A percentile compares a stretch with the other conserved stretches of the same genome.
Conservation (phyloP, 225 moss, liverwort and hornwort species). For the Pseudoscleropodium purum region DNA sequence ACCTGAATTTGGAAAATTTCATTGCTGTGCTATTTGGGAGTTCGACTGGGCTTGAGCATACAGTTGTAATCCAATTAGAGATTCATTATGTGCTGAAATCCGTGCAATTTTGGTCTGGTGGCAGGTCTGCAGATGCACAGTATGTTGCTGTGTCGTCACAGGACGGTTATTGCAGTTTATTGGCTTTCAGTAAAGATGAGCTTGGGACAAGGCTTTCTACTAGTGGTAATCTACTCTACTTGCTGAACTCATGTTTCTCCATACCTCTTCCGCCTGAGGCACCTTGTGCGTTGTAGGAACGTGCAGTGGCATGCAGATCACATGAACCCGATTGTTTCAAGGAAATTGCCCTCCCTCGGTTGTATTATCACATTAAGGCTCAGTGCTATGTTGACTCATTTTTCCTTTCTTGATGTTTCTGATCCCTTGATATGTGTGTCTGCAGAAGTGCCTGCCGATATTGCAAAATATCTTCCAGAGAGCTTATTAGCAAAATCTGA, state of each 20-base stretch:
- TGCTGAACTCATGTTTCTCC: not conserved
- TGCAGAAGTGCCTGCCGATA: slow-evolving; percentile 28
- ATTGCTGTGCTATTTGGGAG: not conserved
- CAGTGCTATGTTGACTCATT: not conserved
- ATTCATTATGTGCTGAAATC: not conserved
- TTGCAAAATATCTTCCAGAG: slow-evolving; percentile 41
- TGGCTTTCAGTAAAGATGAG: slow-evolving; percentile 70
- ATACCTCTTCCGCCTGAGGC: not conserved
- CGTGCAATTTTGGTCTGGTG: not conserved
- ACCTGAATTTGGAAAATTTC: not conserved
- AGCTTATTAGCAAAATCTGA: not conserved
- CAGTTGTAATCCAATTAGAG: not conserved
- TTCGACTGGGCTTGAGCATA: not conserved
- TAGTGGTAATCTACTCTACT: slow-evolving; percentile 16
- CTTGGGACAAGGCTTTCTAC: slow-evolving; percentile 55
- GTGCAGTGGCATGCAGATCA: not conserved
- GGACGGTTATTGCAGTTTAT: slow-evolving; percentile 87
- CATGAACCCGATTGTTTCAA: not conserved
- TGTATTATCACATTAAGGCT: not conserved
- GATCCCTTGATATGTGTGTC: not conserved
- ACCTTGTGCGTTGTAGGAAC: not conserved
- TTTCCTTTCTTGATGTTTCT: not conserved
- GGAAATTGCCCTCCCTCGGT: not conserved
- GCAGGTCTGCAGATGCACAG: slow-evolving; percentile 78
- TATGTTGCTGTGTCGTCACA: slow-evolving; percentile 93